These are phyloP conservation scores for Rhododendron mucronatum DNA, from an alignment of 148 eudicot species.

Conservation along the genomic window DNA sequence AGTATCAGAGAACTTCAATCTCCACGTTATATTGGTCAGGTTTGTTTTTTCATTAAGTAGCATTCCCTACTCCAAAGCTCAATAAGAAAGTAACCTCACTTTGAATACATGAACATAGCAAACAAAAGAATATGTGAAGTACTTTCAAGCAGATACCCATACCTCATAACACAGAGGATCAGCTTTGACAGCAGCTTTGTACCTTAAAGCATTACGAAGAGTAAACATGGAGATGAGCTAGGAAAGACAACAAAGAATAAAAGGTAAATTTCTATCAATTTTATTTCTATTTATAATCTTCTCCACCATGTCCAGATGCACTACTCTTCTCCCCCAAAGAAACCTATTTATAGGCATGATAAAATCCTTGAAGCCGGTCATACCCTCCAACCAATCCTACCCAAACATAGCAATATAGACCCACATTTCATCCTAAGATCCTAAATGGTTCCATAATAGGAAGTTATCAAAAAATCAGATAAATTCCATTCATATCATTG, in stretches of 20 bases:
- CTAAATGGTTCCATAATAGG: not conserved
- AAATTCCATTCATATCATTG: not conserved
- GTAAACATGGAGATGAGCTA: not conserved
- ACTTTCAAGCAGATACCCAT: conserved; percentile 10
- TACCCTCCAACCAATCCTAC: not conserved
- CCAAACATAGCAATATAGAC: not conserved
- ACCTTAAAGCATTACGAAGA: conserved; percentile 44
- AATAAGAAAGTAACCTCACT: not conserved
- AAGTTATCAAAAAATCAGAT: not conserved
- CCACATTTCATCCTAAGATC: not conserved
- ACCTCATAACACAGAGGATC: conserved; percentile 99
- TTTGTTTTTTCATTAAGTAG: not conserved
- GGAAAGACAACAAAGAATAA: not conserved
- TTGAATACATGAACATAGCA: not conserved
- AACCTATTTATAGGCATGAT: not conserved
- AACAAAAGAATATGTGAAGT: not conserved
- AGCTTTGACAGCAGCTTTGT: conserved; percentile 87
- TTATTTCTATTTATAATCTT: not conserved
- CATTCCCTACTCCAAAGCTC: not conserved
- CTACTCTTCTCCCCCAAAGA: not conserved
- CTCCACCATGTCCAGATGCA: not conserved
- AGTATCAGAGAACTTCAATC: not conserved
- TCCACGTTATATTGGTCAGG: not conserved
- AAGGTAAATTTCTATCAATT: not conserved
- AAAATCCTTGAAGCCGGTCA: not conserved